Conservation (phyloP, 768 basidiomycete species). For the Neoboletus magnificus region DNA sequence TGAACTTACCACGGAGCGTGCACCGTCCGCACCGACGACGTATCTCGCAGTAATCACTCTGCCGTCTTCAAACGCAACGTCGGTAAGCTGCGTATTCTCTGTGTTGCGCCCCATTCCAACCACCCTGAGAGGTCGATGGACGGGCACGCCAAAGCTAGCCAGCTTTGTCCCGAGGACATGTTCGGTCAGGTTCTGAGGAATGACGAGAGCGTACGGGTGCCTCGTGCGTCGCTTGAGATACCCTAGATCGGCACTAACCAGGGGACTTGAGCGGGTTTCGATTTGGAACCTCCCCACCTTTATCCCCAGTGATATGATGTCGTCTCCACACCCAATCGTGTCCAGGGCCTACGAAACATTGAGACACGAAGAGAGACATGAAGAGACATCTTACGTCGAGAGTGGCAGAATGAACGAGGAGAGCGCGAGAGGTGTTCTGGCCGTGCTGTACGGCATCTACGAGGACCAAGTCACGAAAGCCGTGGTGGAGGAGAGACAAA, state of each 20-base stretch:
- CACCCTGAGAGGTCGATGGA: conserved; percentile 40
- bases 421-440: conserved; percentile 43
- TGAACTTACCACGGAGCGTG: too few relatives aligned
- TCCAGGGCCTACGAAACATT: conserved; percentile 33
- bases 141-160: conserved; percentile 29
- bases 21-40: conserved; percentile 33
- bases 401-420: conserved; percentile 50
- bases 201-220: conserved; percentile 41
- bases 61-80: conserved; percentile 48
- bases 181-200: conserved; percentile 49
- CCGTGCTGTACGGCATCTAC: conserved; percentile 40
- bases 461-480: conserved; percentile 40
- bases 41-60: conserved; percentile 42
- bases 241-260: conserved; percentile 33
- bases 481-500: conserved; percentile 43
- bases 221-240: conserved; percentile 41
- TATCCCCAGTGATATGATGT: conserved; percentile 39
- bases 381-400: conserved; percentile 38
- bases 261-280: conserved; percentile 28
- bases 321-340: conserved; percentile 39
- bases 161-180: conserved; percentile 36
- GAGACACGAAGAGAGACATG: neutral
- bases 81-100: conserved; percentile 27
- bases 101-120: conserved; percentile 34
- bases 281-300: conserved; percentile 27